Percentiles rank a stretch among this genome's conserved stretches.
phyloP scores from a whole-genome alignment of 176 grass and related monocot species.

The Panicum miliaceum region DNA sequence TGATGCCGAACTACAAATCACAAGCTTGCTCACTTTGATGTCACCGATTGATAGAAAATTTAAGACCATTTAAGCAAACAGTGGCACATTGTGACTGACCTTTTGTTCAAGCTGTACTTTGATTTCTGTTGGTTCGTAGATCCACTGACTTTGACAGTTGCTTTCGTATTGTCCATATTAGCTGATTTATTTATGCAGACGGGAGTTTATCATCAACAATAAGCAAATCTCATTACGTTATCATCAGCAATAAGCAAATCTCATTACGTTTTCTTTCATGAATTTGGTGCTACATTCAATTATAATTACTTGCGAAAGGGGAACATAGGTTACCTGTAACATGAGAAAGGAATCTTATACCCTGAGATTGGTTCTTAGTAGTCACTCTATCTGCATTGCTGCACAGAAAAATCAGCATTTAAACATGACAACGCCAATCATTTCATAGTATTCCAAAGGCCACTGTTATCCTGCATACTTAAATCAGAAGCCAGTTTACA shows the following conservation, averaged over 20 bases:
- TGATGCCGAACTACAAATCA: constrained; percentile 37
- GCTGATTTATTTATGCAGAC: constrained; percentile 37
- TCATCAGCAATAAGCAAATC: too few species aligned
- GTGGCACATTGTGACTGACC: constrained; percentile 12
- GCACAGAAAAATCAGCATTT: constrained; percentile 29
- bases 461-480: not conserved
- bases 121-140: constrained; percentile 36
- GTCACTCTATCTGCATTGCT: constrained; percentile 92
- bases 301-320: not conserved
- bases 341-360: constrained; percentile 92
- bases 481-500: not conserved
- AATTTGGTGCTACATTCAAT: constrained; percentile 3
- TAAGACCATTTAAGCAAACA: not conserved
- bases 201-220: not conserved
- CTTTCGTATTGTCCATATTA: constrained; percentile 30
- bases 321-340: constrained; percentile 64
- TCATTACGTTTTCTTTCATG: too few species aligned
- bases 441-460: constrained; percentile 9
- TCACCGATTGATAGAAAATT: not conserved
- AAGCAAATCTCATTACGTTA: not conserved
- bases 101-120: constrained; percentile 54
- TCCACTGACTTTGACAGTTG: constrained; percentile 38
- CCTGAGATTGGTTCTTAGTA: constrained; percentile 80
- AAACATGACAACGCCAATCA: not conserved
- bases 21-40: not conserved